Evolutionary conservation across 306 rosid genomes (phyloP).

Genomic region (Rosa multiflora): DNA sequence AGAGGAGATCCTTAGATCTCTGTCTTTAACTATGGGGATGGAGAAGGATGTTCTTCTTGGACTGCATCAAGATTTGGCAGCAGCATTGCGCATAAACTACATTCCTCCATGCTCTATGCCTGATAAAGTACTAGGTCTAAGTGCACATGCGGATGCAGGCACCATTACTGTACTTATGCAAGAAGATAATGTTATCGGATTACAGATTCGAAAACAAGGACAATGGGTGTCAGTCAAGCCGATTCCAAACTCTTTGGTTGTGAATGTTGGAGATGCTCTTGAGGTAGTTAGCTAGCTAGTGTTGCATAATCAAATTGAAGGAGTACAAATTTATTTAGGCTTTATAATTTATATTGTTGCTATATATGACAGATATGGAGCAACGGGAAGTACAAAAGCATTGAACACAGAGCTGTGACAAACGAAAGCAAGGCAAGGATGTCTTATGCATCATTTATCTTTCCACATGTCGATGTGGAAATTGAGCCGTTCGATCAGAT

Average conservation of each 20-base stretch:
- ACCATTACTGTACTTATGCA: conserved; percentile 50
- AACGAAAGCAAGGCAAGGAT: conserved; percentile 28
- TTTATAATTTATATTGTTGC: not conserved
- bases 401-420: conserved; percentile 43
- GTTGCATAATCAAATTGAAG: not conserved
- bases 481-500: conserved; percentile 35
- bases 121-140: conserved; percentile 42
- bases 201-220: conserved; percentile 43
- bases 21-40: conserved; percentile 37
- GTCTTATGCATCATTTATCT: conserved; percentile 27
- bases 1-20: conserved; percentile 27
- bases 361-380: conserved; percentile 40
- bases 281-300: conserved; percentile 5
- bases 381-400: conserved; percentile 47
- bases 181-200: conserved; percentile 31
- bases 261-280: conserved; percentile 42
- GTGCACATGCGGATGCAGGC: conserved; percentile 47
- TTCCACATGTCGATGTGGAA: conserved; percentile 29
- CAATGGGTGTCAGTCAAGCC: conserved; percentile 40
- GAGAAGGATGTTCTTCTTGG: conserved; percentile 35
- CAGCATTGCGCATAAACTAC: conserved; percentile 32
- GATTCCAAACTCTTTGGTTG: conserved; percentile 31
- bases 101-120: conserved; percentile 47
- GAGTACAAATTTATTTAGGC: not conserved
- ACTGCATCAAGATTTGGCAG: conserved; percentile 29